Evolutionary conservation across 257 asterid genomes (phyloP), one percentile per base, ranked within the genome.

Genomic region (Nicotiana paniculata): DNA sequence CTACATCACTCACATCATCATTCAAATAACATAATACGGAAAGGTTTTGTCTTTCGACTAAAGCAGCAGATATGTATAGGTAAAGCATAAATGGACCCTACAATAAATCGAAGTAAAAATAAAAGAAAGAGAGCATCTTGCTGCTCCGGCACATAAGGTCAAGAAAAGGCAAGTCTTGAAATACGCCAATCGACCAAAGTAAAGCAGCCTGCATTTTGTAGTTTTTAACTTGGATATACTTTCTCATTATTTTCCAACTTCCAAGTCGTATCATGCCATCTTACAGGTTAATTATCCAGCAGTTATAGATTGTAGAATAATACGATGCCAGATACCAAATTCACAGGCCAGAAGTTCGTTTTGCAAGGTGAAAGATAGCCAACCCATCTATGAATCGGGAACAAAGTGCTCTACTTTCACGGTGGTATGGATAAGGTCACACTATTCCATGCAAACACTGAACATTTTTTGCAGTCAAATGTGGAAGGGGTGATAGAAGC

Each of bases 401-500:
- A 70, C 11, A 39, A n/a, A n/a, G 57, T n/a, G 57, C 33, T 39
- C 32, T 37, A 70, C 58, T 70, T 69, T 70, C n/a, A 70, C 6
- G 10, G 9, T 10, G 35, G 35, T 70, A 39, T 21, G 43, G 77
- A 39, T 61, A 61, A 61, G 66, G 66, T 7, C 33, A 61, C 32
- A 11, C 66, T 12, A 61, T 21, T 21, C 32, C 66, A 70, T 1
- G 57, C 77, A 70, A 39, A 53, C 55, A 43, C 61, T 1, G 39
- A 70, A 43, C 24, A 70, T 43, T 39, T 70, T 72, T 74, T 48
- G 79, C 79, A 74, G 43, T 74, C 39, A 80, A 51, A 51, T 51
- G 6, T 48, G 75, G 32, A 83, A 77, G 81, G 33, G 77, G 84
- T 84, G 13, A 53, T 82, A 7, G 54, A 55, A 87, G 82, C 93